phyloP scores from a whole-genome alignment of 331 rosid genomes.

The Phaseolus coccineus region DNA sequence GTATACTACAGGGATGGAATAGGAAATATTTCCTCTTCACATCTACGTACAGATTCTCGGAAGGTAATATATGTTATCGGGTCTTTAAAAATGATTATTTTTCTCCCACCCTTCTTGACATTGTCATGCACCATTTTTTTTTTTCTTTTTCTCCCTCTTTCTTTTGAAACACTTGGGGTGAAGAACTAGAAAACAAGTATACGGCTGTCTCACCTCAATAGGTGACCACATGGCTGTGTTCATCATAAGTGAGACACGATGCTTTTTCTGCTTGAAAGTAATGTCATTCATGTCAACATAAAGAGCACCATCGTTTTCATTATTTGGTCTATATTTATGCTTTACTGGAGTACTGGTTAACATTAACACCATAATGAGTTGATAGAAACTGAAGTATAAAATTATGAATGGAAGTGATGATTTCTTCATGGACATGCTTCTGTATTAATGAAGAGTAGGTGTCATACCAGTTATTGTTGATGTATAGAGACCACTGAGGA shows the following conservation, averaged over 20 bases:
- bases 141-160: constrained; percentile 28
- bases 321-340: constrained; percentile 24
- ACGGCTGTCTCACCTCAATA: constrained; percentile 12
- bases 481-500: constrained; percentile 14
- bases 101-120: constrained; percentile 20
- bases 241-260: constrained; percentile 20
- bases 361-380: constrained; percentile 16
- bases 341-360: constrained; percentile 7
- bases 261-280: constrained; percentile 7
- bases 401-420: background rate
- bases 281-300: constrained; percentile 21
- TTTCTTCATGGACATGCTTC: constrained; percentile 31
- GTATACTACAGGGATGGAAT: constrained; percentile 91
- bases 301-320: constrained; percentile 1
- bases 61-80: constrained; percentile 54
- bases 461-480: constrained; percentile 10
- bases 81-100: constrained; percentile 11
- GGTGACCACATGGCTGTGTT: constrained; percentile 31
- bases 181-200: constrained; percentile 30
- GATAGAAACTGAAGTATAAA: constrained; percentile 13
- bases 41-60: constrained; percentile 70
- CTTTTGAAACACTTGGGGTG: constrained; percentile 35
- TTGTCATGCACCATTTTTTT: constrained; percentile 7
- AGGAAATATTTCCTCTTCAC: constrained; percentile 97
- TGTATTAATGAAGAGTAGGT: constrained; percentile 15